phyloP scores from a whole-genome alignment of 345 rosid genomes.

The Salix suchowensis region DNA sequence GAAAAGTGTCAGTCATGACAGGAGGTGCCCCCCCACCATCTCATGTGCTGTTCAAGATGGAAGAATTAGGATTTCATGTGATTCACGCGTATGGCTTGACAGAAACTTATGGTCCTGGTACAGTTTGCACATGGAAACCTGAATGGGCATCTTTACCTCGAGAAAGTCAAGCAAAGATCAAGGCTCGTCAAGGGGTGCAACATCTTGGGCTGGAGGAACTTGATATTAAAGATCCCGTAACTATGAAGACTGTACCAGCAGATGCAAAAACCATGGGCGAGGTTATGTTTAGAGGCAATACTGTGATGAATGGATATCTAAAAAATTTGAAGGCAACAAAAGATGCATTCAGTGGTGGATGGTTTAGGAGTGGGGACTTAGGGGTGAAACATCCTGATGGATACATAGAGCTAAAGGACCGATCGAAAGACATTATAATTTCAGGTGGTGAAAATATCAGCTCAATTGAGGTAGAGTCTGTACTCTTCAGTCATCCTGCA shows the following conservation, averaged over 20 bases:
- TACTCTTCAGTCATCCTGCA: conserved; percentile 31
- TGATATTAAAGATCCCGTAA: conserved; percentile 36
- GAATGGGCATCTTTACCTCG: conserved; percentile 29
- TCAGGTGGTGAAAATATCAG: conserved; percentile 46
- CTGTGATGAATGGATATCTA: conserved; percentile 42
- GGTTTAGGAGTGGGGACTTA: conserved; percentile 43
- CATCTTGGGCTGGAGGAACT: conserved; percentile 32
- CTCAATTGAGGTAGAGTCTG: conserved; percentile 37
- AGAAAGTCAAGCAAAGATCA: conserved; percentile 31
- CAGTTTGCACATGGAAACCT: conserved; percentile 26
- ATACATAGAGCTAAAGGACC: conserved; percentile 38
- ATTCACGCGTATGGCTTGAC: conserved; percentile 30
- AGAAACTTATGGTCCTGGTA: conserved; percentile 30
- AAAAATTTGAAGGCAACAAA: conserved; percentile 31
- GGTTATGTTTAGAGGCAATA: conserved; percentile 43
- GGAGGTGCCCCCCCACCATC: conserved; percentile 32
- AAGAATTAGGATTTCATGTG: conserved; percentile 22
- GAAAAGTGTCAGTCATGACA: conserved; percentile 24
- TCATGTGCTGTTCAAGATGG: conserved; percentile 22
- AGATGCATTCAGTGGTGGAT: conserved; percentile 35
- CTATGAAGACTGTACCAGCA: conserved; percentile 32
- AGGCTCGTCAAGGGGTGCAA: conserved; percentile 37
- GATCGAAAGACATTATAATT: conserved; percentile 41
- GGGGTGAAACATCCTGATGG: conserved; percentile 41
- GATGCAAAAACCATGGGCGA: conserved; percentile 41